Conservation (phyloP, 345 rosid genomes). For the Triadica sebifera region DNA sequence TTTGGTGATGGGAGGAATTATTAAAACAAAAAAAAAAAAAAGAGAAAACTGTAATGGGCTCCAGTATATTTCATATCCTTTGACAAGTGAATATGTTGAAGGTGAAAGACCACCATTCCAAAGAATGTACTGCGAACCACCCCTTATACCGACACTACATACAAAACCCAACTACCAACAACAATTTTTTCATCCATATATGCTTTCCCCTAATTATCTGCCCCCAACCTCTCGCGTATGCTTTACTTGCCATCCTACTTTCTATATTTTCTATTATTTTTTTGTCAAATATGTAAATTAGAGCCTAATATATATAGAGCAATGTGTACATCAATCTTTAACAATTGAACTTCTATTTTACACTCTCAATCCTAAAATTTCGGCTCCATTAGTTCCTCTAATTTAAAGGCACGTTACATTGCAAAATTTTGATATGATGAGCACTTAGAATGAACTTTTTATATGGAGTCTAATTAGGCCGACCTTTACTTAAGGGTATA, state of each 20-base stretch:
- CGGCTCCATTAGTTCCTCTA: too few species aligned
- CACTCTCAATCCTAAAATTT: too few species aligned
- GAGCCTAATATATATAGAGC: too few species aligned
- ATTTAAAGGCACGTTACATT: too few species aligned
- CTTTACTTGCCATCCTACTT: not conserved
- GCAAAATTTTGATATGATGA: too few species aligned
- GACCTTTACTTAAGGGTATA: too few species aligned
- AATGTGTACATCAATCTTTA: too few species aligned
- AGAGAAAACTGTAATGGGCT: not conserved
- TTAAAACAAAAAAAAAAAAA: not conserved
- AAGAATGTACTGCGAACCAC: constrained; percentile 15
- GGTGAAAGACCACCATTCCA: constrained; percentile 15
- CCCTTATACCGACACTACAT: constrained; percentile 12
- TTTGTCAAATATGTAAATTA: too few species aligned
- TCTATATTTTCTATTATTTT: not conserved
- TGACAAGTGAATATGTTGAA: constrained; percentile 18
- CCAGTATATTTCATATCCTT: constrained; percentile 9
- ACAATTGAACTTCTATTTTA: too few species aligned
- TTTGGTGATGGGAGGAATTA: not conserved
- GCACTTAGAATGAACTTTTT: too few species aligned
- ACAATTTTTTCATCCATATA: not conserved
- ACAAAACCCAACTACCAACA: constrained; percentile 12
- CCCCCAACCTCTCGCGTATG: not conserved
- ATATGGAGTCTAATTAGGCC: too few species aligned
- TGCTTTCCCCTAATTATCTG: not conserved